Percentiles rank a stretch among this genome's conserved stretches.
These are phyloP conservation scores for Zychaea mexicana DNA, from an alignment of 371 early-diverging fungal genomes.

Conservation along the genomic window DNA sequence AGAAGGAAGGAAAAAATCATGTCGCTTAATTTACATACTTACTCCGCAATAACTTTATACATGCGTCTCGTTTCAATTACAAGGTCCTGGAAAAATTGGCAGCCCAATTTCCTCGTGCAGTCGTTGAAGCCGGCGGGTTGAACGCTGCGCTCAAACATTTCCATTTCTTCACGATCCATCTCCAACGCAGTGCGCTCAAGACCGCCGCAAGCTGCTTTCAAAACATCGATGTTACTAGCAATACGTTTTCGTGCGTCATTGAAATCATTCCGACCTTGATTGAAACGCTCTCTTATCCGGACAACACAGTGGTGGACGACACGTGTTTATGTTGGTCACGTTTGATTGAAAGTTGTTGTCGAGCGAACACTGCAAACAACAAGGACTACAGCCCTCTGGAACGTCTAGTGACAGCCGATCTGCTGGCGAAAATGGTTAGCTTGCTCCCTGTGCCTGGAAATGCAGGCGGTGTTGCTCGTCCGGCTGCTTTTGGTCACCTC, in stretches of 20 bases:
- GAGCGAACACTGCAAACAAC: constrained; percentile 47
- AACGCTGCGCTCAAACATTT: constrained; percentile 75
- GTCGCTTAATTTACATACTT: background rate
- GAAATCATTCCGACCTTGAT: constrained; percentile 72
- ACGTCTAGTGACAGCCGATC: constrained; percentile 36
- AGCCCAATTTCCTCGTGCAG: constrained; percentile 65
- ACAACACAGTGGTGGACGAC: constrained; percentile 72
- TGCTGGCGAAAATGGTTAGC: constrained; percentile 47
- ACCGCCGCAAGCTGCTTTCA: constrained; percentile 77
- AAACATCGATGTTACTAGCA: constrained; percentile 43
- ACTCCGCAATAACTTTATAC: no score
- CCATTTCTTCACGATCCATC: constrained; percentile 85
- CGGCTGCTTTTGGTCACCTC: constrained; percentile 56
- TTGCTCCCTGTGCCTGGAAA: constrained; percentile 41
- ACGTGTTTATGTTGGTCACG: constrained; percentile 67
- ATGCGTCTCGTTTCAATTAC: no score
- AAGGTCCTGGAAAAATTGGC: constrained; percentile 74
- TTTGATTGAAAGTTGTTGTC: constrained; percentile 60
- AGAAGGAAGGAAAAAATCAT: no score
- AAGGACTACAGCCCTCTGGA: no score
- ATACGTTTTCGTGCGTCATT: constrained; percentile 52
- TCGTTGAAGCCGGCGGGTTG: constrained; percentile 78
- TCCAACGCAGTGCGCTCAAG: constrained; percentile 80
- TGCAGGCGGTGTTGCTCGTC: constrained; percentile 16
- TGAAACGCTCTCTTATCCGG: constrained; percentile 64